phyloP scores from a whole-genome alignment of 108 stramenopile species.

The Skeletonema marinoi region DNA sequence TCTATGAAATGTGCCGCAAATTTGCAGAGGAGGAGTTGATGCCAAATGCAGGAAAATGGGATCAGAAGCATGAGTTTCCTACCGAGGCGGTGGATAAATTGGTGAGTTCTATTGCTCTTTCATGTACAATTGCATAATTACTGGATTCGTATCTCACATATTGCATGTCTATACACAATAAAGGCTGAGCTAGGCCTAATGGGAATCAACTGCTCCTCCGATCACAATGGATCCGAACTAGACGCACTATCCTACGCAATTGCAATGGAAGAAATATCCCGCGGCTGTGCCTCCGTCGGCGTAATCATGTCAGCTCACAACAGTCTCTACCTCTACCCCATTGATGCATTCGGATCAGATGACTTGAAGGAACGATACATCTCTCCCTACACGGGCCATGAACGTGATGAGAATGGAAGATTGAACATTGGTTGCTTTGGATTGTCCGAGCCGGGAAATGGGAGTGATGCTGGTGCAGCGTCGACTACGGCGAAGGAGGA shows the following conservation, averaged over 20 bases:
- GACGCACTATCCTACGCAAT: slow-evolving; percentile 97
- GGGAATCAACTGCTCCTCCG: slow-evolving; percentile 89
- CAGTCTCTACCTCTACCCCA: slow-evolving; percentile 92
- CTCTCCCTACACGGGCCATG: slow-evolving; percentile 66
- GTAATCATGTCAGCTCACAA: slow-evolving; percentile 97
- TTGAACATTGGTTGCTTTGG: slow-evolving; percentile 89
- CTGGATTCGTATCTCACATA: too few species aligned
- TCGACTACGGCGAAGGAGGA: slow-evolving; percentile 88
- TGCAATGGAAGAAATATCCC: slow-evolving; percentile 98
- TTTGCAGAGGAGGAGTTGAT: slow-evolving; percentile 94
- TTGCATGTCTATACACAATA: not conserved
- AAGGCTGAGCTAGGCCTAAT: slow-evolving; percentile 93
- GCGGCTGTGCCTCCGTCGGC: slow-evolving; percentile 95
- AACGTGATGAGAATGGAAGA: slow-evolving; percentile 40
- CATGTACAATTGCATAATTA: too few species aligned
- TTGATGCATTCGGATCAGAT: slow-evolving; percentile 89
- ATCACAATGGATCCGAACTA: slow-evolving; percentile 87
- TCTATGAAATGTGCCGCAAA: slow-evolving; percentile 93
- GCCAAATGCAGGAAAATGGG: slow-evolving; percentile 92
- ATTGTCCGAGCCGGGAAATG: slow-evolving; percentile 91
- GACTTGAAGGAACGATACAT: slow-evolving; percentile 85
- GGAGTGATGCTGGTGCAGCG: slow-evolving; percentile 94
- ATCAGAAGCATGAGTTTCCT: slow-evolving; percentile 85
- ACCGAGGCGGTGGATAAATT: slow-evolving; percentile 62
- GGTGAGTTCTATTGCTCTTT: slow-evolving; percentile 25